These are phyloP conservation scores for Suillus weaverae DNA, from an alignment of 768 basidiomycete species.

Conservation along the genomic window DNA sequence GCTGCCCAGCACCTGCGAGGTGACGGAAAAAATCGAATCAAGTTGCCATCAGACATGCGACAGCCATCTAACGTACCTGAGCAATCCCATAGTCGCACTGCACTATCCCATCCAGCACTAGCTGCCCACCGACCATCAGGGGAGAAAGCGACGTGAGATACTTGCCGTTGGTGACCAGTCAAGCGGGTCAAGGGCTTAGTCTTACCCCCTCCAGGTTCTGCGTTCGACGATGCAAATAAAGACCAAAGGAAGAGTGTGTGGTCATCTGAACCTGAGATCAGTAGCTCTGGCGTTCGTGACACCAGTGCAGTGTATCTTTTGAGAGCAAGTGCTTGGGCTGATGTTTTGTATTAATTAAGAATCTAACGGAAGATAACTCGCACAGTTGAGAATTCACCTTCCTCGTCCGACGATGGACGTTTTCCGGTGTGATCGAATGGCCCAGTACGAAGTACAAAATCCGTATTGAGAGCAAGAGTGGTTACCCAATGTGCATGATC, in stretches of 20 bases:
- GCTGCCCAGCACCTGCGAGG: slow-evolving; percentile 41
- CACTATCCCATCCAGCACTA: slow-evolving; percentile 87
- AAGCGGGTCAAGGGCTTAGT: slow-evolving; percentile 75
- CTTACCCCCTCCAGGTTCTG: slow-evolving; percentile 40
- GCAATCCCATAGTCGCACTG: slow-evolving; percentile 90
- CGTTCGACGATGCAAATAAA: slow-evolving; percentile 53
- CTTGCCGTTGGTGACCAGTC: slow-evolving; percentile 93
- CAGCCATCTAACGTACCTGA: slow-evolving; percentile 46
- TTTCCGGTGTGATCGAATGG: slow-evolving; percentile 90
- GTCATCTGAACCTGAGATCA: slow-evolving; percentile 97
- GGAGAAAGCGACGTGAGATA: slow-evolving; percentile 91
- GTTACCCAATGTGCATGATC: slow-evolving; percentile 99
- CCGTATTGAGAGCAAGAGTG: slow-evolving; percentile 91
- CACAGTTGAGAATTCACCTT: slow-evolving; percentile 53
- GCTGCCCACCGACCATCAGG: slow-evolving; percentile 93
- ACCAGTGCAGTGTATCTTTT: slow-evolving; percentile 76
- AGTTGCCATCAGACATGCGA: background rate
- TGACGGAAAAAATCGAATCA: background rate
- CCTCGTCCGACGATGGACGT: slow-evolving; percentile 73
- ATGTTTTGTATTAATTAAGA: background rate
- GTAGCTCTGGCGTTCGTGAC: slow-evolving; percentile 64
- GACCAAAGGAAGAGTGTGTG: slow-evolving; percentile 98
- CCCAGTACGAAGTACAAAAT: slow-evolving; percentile 92
- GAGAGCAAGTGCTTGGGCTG: slow-evolving; percentile 76
- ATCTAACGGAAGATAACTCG: background rate